Evolutionary conservation across 768 basidiomycete genomes (phyloP).

Genomic region (Tulasnella sp.): DNA sequence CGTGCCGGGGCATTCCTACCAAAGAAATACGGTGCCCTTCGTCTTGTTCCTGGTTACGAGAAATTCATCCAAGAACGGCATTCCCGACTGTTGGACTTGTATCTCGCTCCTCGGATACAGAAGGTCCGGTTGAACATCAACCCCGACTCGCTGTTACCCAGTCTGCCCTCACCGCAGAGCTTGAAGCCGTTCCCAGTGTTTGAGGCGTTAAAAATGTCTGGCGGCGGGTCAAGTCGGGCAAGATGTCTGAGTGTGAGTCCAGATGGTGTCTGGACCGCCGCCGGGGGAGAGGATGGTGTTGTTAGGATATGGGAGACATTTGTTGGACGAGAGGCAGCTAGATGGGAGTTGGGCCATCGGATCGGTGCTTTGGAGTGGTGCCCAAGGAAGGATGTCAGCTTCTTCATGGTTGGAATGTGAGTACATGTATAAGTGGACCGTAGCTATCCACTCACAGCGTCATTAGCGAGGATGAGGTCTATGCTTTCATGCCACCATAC

Average conservation of each 20-base stretch:
- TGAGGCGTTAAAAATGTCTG: slow-evolving; percentile 50
- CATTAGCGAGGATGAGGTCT: slow-evolving; percentile 63
- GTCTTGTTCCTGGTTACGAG: slow-evolving; percentile 85
- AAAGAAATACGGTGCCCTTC: slow-evolving; percentile 70
- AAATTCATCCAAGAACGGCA: slow-evolving; percentile 91
- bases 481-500: slow-evolving; percentile 74
- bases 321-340: slow-evolving; percentile 78
- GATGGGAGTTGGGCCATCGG: slow-evolving; percentile 72
- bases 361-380: slow-evolving; percentile 90
- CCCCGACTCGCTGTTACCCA: slow-evolving; percentile 83
- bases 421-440: slow-evolving; percentile 27
- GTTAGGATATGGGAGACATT: slow-evolving; percentile 87
- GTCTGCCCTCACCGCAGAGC: slow-evolving; percentile 84
- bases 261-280: slow-evolving; percentile 82
- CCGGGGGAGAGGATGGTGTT: slow-evolving; percentile 80
- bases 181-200: slow-evolving; percentile 92
- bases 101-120: slow-evolving; percentile 88
- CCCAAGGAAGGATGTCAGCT: slow-evolving; percentile 69
- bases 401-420: slow-evolving; percentile 71
- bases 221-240: slow-evolving; percentile 56
- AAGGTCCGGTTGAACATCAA: slow-evolving; percentile 83
- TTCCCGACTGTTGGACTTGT: slow-evolving; percentile 86
- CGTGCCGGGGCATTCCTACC: slow-evolving; percentile 64
- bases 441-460: not conserved
- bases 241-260: slow-evolving; percentile 74